Percentiles rank a stretch among this genome's conserved stretches.
These are phyloP conservation scores for Seiridium unicorne DNA, from an alignment of 2,329 filamentous ascomycete species.

Conservation along the genomic window DNA sequence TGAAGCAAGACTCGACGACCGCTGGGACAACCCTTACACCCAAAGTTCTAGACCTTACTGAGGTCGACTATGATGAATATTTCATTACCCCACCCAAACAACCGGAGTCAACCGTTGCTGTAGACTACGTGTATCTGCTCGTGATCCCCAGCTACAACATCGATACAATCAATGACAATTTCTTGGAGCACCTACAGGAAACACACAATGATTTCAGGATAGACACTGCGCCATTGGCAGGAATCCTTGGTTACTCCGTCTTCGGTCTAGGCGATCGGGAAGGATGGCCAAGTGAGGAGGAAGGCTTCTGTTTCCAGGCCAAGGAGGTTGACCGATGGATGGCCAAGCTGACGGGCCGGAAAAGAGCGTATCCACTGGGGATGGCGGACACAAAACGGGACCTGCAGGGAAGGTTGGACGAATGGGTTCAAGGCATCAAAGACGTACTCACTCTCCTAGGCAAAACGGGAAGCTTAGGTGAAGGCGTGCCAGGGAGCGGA, in stretches of 20 bases:
- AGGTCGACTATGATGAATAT: conserved; percentile 90
- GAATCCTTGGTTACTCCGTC: conserved; percentile 81
- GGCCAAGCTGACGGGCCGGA: conserved; percentile 86
- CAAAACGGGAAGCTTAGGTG: conserved; percentile 56
- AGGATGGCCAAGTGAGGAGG: conserved; percentile 86
- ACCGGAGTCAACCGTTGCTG: conserved; percentile 37
- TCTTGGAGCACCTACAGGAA: conserved; percentile 83
- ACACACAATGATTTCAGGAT: conserved; percentile 97
- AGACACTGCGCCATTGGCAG: conserved; percentile 78
- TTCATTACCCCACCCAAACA: conserved; percentile 75
- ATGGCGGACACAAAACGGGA: conserved; percentile 84
- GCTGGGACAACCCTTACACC: conserved; percentile 50
- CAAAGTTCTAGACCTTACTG: conserved; percentile 72
- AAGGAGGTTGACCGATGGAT: conserved; percentile 93
- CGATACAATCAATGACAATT: conserved; percentile 84
- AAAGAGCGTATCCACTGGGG: conserved; percentile 84
- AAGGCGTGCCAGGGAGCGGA: conserved; percentile 74
- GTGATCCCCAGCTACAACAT: conserved; percentile 93
- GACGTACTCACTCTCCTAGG: conserved; percentile 67
- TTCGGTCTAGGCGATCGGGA: conserved; percentile 92
- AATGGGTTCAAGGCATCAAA: conserved; percentile 76
- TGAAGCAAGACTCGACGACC: conserved; percentile 43
- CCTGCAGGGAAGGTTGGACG: conserved; percentile 61
- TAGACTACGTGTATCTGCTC: conserved; percentile 77
- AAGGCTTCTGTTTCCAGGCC: conserved; percentile 92